These are phyloP conservation scores for Tinospora cordifolia DNA, from an alignment of 164 flowering plant species.

Conservation along the genomic window DNA sequence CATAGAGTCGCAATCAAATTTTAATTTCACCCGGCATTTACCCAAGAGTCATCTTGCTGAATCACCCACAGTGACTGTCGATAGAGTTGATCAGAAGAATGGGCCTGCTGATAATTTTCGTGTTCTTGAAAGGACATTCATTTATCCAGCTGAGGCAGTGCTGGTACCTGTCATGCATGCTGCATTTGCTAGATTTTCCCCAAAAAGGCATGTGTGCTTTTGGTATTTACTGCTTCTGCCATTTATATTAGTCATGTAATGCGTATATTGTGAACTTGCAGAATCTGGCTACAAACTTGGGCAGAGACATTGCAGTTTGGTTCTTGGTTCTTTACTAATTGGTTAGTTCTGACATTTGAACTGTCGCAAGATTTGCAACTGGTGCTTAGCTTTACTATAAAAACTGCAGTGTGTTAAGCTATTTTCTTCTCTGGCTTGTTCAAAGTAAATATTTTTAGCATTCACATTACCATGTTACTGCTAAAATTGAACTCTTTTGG, in stretches of 20 bases:
- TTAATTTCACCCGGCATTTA: slow-evolving; percentile 24
- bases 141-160: slow-evolving; percentile 87
- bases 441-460: background rate
- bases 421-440: background rate
- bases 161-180: slow-evolving; percentile 76
- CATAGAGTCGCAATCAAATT: slow-evolving; percentile 22
- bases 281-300: slow-evolving; percentile 93
- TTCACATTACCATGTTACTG: background rate
- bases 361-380: background rate
- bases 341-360: slow-evolving; percentile 42
- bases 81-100: slow-evolving; percentile 33
- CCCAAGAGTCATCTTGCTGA: slow-evolving; percentile 35
- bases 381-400: background rate
- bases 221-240: background rate
- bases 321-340: slow-evolving; percentile 54
- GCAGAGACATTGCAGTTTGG: slow-evolving; percentile 55
- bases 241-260: background rate
- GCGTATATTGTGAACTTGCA: slow-evolving; percentile 27
- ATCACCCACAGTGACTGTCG: slow-evolving; percentile 23
- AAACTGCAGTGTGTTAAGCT: background rate
- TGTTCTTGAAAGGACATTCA: slow-evolving; percentile 53
- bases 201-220: slow-evolving; percentile 47
- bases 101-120: slow-evolving; percentile 32
- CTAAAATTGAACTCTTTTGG: too few relatives aligned
- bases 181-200: slow-evolving; percentile 61